A percentile compares a stretch with the other conserved stretches of the same genome.
phyloP scores from a whole-genome alignment of 2,329 filamentous ascomycete species.

The Lojkania enalia region DNA sequence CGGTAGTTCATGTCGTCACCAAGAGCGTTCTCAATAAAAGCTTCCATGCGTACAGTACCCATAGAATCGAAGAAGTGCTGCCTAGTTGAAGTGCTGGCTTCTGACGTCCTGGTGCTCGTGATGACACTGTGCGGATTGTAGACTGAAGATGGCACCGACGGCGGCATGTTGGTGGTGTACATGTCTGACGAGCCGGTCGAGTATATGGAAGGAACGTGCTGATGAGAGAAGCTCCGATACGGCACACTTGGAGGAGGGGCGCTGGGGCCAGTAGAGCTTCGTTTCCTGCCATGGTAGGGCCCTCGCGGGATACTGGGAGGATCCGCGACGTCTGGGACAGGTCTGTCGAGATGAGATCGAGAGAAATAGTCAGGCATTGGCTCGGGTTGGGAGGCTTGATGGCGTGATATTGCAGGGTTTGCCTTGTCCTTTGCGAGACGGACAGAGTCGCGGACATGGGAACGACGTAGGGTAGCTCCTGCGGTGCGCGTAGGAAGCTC shows the following conservation, averaged over 20 bases:
- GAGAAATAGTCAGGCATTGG: slow-evolving; percentile 37
- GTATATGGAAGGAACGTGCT: slow-evolving; percentile 44
- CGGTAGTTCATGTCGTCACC: slow-evolving; percentile 22
- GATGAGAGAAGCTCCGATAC: slow-evolving; percentile 75
- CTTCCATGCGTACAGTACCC: slow-evolving; percentile 94
- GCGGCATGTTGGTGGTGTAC: slow-evolving; percentile 38
- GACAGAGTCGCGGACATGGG: slow-evolving; percentile 83
- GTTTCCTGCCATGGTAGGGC: slow-evolving; percentile 74
- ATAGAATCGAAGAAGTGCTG: slow-evolving; percentile 78
- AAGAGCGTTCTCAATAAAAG: slow-evolving; percentile 71
- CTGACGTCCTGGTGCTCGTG: slow-evolving; percentile 57
- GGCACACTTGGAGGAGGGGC: slow-evolving; percentile 66
- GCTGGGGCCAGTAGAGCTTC: slow-evolving; percentile 84
- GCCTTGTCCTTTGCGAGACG: slow-evolving; percentile 77
- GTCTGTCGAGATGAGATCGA: slow-evolving; percentile 42
- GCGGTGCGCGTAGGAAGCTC: slow-evolving; percentile 40
- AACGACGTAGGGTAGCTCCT: slow-evolving; percentile 51
- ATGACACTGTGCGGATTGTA: slow-evolving; percentile 44
- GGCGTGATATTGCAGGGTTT: slow-evolving; percentile 42
- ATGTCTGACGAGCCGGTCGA: slow-evolving; percentile 46
- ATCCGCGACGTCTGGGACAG: slow-evolving; percentile 65
- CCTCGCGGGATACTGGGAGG: slow-evolving; percentile 74
- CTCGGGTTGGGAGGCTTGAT: slow-evolving; percentile 29
- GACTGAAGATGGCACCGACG: slow-evolving; percentile 43
- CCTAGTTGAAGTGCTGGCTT: slow-evolving; percentile 53